Evolutionary conservation across 805 yeast genomes (phyloP).

Genomic region (Brettanomyces sp.): DNA sequence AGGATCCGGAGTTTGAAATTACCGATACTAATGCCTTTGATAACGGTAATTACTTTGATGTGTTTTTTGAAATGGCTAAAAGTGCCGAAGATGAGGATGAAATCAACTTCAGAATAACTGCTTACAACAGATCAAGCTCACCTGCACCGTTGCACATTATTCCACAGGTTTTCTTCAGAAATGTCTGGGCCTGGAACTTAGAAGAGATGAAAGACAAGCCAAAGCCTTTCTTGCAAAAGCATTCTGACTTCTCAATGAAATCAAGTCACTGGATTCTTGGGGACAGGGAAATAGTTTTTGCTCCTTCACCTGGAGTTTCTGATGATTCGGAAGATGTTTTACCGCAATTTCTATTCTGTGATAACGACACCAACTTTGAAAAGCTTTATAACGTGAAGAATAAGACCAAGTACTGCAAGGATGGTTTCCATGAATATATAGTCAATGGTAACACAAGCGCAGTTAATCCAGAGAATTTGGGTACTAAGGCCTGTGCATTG

Average conservation of each 20-base stretch:
- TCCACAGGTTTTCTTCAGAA: conserved; percentile 79
- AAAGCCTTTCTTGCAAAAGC: conserved; percentile 35
- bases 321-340: conserved; percentile 56
- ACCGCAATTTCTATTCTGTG: conserved; percentile 74
- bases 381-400: conserved; percentile 59
- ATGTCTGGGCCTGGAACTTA: conserved; percentile 90
- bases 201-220: conserved; percentile 34
- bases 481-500: conserved; percentile 84
- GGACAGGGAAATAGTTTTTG: conserved; percentile 53
- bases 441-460: conserved; percentile 50
- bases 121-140: conserved; percentile 72
- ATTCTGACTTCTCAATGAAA: conserved; percentile 39
- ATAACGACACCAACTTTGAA: conserved; percentile 74
- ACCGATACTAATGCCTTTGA: conserved; percentile 72
- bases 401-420: conserved; percentile 58
- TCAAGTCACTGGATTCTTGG: conserved; percentile 67
- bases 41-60: conserved; percentile 72
- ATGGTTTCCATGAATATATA: conserved; percentile 82
- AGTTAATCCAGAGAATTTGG: conserved; percentile 59
- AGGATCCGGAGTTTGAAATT: conserved; percentile 71
- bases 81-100: conserved; percentile 75
- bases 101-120: conserved; percentile 73
- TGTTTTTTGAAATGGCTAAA: conserved; percentile 85
- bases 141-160: conserved; percentile 83
- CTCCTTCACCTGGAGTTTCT: conserved; percentile 74